Evolutionary conservation across 192 early-diverging fungal species (phyloP).

Genomic region (Coemansia sp.): DNA sequence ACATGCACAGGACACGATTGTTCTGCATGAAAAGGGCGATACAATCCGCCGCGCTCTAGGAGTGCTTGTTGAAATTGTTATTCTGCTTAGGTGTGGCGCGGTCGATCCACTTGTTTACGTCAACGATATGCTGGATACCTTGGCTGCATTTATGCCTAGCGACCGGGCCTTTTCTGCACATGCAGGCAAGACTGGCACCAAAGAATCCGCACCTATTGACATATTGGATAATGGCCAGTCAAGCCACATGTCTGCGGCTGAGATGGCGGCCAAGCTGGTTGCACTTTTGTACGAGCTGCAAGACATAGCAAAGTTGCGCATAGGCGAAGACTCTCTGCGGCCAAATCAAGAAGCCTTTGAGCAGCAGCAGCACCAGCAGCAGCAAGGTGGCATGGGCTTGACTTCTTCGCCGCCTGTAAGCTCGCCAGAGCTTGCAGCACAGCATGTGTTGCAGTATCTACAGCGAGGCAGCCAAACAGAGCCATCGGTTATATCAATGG

Average conservation of each 20-base stretch:
- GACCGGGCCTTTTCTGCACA: constrained; percentile 28
- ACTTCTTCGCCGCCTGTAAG: constrained; percentile 6
- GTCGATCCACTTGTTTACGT: constrained; percentile 33
- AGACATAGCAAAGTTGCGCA: constrained; percentile 27
- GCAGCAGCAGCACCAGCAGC: background rate
- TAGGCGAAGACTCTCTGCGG: background rate
- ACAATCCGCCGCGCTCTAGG: constrained; percentile 20
- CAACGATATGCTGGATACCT: constrained; percentile 31
- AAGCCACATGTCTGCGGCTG: constrained; percentile 25
- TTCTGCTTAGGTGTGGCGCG: constrained; percentile 36
- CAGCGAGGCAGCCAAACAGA: constrained; percentile 21
- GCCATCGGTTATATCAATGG: constrained; percentile 32
- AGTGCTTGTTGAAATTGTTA: constrained; percentile 36
- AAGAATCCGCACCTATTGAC: background rate
- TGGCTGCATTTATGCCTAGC: constrained; percentile 39
- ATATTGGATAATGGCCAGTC: background rate
- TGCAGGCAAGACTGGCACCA: background rate
- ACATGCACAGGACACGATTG: constrained; percentile 20
- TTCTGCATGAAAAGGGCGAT: constrained; percentile 12
- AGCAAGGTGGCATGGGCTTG: constrained; percentile 3
- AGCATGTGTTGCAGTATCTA: constrained; percentile 10
- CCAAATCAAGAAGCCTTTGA: background rate
- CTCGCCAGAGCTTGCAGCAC: constrained; percentile 13
- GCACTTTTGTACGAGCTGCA: constrained; percentile 39
- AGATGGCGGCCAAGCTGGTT: constrained; percentile 35